phyloP scores from a whole-genome alignment of 192 early-diverging fungal genomes.

The Coemansia sp. region DNA sequence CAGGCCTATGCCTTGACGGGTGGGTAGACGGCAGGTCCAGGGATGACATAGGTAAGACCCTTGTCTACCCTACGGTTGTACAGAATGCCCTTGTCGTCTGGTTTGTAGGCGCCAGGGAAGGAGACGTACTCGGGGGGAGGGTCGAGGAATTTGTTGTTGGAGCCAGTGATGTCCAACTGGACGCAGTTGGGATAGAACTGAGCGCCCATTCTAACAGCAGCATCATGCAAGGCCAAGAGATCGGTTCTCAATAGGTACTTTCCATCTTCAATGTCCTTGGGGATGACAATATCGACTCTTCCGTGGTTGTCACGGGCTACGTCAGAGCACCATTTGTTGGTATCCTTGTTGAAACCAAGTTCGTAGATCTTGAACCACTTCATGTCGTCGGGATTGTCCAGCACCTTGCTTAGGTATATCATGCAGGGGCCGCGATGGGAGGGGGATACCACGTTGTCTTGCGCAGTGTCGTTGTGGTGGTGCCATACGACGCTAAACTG shows the following conservation, averaged over 20 bases:
- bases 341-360: neutral
- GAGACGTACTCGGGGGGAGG: conserved; percentile 2
- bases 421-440: conserved; percentile 29
- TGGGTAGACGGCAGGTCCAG: conserved; percentile 13
- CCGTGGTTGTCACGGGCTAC: conserved; percentile 18
- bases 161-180: conserved; percentile 6
- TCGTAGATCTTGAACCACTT: conserved; percentile 31
- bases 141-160: neutral
- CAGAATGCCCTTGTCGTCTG: conserved; percentile 11
- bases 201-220: conserved; percentile 4
- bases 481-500: conserved; percentile 26
- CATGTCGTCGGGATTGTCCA: neutral
- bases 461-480: conserved; percentile 22
- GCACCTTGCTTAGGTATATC: conserved; percentile 10
- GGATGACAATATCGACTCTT: conserved; percentile 9
- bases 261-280: conserved; percentile 14
- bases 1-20: neutral
- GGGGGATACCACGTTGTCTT: conserved; percentile 23
- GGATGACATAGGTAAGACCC: conserved; percentile 11
- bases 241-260: conserved; percentile 26
- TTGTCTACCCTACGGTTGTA: neutral
- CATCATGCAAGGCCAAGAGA: conserved; percentile 22
- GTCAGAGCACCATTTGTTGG: conserved; percentile 17
- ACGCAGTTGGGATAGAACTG: conserved; percentile 35
- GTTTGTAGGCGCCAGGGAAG: conserved; percentile 21